A percentile compares a stretch with the other conserved stretches of the same genome.
Conservation (phyloP, 78 protist genomes). For the Dictyostelium purpureum region DNA sequence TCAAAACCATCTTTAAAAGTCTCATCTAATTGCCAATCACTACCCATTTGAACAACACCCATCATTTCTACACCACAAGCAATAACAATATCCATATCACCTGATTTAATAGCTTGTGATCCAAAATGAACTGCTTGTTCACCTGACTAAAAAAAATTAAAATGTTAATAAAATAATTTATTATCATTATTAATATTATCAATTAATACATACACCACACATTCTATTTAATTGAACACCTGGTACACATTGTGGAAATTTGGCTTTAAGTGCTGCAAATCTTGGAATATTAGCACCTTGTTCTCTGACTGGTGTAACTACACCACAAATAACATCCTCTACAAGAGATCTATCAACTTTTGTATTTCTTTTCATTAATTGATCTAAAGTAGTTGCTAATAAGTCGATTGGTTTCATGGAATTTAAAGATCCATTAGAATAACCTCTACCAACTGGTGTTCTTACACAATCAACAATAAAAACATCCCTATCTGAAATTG, state of each 20-base stretch:
- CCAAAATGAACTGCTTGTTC: constrained; percentile 91
- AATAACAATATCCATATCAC: constrained; percentile 83
- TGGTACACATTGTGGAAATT: constrained; percentile 81
- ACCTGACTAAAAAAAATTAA: neutral
- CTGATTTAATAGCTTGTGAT: constrained; percentile 82
- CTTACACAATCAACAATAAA: constrained; percentile 75
- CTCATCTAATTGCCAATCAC: constrained; percentile 75
- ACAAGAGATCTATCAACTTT: constrained; percentile 58
- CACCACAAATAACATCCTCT: constrained; percentile 88
- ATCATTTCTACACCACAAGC: constrained; percentile 91
- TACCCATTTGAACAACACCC: constrained; percentile 84
- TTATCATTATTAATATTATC: too few species aligned
- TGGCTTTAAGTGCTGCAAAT: constrained; percentile 82
- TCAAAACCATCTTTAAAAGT: constrained; percentile 33
- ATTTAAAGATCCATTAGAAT: constrained; percentile 59
- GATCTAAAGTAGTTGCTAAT: constrained; percentile 44
- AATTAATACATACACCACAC: constrained; percentile 83
- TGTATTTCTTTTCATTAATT: constrained; percentile 48
- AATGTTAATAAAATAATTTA: neutral
- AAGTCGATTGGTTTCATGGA: constrained; percentile 49
- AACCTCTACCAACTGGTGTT: constrained; percentile 82
- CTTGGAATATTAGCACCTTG: constrained; percentile 90
- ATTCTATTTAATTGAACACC: constrained; percentile 88
- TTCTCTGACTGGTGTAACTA: constrained; percentile 82
- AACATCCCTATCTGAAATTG: constrained; percentile 57